These are phyloP conservation scores for Colletotrichum viniferum DNA, from an alignment of 2,329 filamentous ascomycete genomes.

Conservation along the genomic window DNA sequence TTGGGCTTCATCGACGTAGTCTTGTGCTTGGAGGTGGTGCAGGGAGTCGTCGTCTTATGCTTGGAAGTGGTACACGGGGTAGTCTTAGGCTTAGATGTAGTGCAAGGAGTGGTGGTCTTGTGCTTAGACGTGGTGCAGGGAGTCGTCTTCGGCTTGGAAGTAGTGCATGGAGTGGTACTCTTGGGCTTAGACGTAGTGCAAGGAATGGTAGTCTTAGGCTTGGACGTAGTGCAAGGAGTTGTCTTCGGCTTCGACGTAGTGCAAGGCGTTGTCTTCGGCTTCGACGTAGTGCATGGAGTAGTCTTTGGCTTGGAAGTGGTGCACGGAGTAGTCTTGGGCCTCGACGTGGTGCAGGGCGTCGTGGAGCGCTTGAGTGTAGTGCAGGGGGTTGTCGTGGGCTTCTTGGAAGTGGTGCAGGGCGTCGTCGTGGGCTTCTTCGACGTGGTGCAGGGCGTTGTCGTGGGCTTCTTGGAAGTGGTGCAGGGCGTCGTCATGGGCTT, in stretches of 20 bases:
- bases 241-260: neutral
- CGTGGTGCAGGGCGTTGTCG: neutral
- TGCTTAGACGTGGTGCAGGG: neutral
- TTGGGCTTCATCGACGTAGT: neutral
- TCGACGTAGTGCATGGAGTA: no score
- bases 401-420: neutral
- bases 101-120: neutral
- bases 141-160: neutral
- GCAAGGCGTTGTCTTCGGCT: neutral
- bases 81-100: neutral
- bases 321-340: no score
- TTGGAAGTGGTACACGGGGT: neutral
- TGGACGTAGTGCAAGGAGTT: neutral
- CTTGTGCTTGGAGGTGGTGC: neutral
- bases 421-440: neutral
- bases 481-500: neutral
- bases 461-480: neutral
- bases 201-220: neutral
- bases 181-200: neutral
- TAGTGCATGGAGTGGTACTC: neutral
- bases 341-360: no score
- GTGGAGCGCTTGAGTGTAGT: no score
- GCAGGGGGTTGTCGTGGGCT: neutral
- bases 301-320: no score
- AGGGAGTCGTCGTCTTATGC: neutral